Percentiles rank a stretch among this genome's conserved stretches.
Evolutionary conservation across 164 flowering plant species (phyloP).

Genomic region (Tetracentron sinense): DNA sequence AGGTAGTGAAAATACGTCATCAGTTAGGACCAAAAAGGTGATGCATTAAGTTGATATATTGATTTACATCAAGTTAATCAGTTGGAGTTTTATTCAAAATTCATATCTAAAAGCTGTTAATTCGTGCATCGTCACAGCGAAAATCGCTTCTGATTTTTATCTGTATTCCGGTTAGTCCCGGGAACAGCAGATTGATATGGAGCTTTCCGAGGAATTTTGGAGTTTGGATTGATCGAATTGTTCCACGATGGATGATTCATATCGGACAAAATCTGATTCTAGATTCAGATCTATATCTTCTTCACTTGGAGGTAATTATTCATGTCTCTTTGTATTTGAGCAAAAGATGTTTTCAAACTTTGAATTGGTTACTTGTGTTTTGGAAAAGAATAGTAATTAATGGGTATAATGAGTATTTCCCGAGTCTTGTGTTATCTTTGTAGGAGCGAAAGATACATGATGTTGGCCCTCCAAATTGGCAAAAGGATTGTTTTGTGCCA

Average conservation of each 20-base stretch:
- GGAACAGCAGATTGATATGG: conserved; percentile 85
- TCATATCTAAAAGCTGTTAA: conserved; percentile 12
- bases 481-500: conserved; percentile 76
- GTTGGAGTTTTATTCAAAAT: background rate
- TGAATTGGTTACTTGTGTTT: background rate
- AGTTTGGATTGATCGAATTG: conserved; percentile 54
- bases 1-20: conserved; percentile 32
- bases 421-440: conserved; percentile 6
- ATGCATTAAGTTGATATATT: background rate
- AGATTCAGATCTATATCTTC: conserved; percentile 87
- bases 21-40: conserved; percentile 35
- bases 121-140: conserved; percentile 16
- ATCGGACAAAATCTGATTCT: conserved; percentile 65
- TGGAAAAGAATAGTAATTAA: background rate
- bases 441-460: conserved; percentile 73
- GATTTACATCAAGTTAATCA: background rate
- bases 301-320: conserved; percentile 70
- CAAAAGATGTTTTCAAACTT: too few relatives aligned
- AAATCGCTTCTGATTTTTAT: conserved; percentile 48
- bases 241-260: conserved; percentile 89
- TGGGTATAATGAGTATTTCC: background rate
- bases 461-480: conserved; percentile 70
- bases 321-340: too few relatives aligned
- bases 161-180: conserved; percentile 87
- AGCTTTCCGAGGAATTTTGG: conserved; percentile 76